A percentile compares a stretch with the other conserved stretches of the same genome.
Conservation (phyloP, 2,329 filamentous ascomycete species). For the Calonectria multiphialidica region DNA sequence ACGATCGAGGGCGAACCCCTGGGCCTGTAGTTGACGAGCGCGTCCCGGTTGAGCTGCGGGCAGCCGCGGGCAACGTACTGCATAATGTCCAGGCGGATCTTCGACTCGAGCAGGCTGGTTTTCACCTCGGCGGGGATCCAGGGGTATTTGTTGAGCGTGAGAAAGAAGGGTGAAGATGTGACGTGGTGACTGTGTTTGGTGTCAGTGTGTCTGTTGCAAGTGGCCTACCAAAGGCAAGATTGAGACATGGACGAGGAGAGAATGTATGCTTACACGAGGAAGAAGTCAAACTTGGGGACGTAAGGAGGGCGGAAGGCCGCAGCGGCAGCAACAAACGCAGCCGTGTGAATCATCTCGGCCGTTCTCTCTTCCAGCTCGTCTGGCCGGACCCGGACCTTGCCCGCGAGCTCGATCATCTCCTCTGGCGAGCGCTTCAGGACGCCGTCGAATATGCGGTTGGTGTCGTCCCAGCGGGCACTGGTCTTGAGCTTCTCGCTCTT, state of each 20-base stretch:
- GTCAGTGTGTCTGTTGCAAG: conserved; percentile 14
- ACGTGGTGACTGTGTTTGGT: conserved; percentile 75
- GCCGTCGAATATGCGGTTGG: conserved; percentile 77
- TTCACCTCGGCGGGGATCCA: conserved; percentile 74
- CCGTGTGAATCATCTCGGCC: conserved; percentile 76
- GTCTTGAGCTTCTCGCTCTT: conserved; percentile 66
- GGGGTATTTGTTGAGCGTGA: conserved; percentile 70
- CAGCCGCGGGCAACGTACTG: conserved; percentile 79
- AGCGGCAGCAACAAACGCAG: conserved; percentile 60
- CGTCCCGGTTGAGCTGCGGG: conserved; percentile 69
- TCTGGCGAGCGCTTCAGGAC: conserved; percentile 72
- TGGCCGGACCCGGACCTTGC: conserved; percentile 67
- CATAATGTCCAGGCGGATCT: conserved; percentile 79
- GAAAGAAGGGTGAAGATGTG: conserved; percentile 80
- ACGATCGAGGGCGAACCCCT: conserved; percentile 58
- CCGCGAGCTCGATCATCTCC: conserved; percentile 72
- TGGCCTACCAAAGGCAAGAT: too few relatives aligned
- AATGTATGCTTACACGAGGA: conserved; percentile 62
- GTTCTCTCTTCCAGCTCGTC: conserved; percentile 68
- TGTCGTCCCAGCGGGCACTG: conserved; percentile 62
- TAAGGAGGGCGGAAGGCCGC: conserved; percentile 75
- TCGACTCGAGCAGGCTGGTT: conserved; percentile 82
- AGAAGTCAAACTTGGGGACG: conserved; percentile 84
- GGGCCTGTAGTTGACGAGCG: conserved; percentile 71
- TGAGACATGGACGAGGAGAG: too few relatives aligned